A percentile compares a stretch with the other conserved stretches of the same genome.
Conservation (phyloP, 768 basidiomycete genomes). For the Podaxis sp. region DNA sequence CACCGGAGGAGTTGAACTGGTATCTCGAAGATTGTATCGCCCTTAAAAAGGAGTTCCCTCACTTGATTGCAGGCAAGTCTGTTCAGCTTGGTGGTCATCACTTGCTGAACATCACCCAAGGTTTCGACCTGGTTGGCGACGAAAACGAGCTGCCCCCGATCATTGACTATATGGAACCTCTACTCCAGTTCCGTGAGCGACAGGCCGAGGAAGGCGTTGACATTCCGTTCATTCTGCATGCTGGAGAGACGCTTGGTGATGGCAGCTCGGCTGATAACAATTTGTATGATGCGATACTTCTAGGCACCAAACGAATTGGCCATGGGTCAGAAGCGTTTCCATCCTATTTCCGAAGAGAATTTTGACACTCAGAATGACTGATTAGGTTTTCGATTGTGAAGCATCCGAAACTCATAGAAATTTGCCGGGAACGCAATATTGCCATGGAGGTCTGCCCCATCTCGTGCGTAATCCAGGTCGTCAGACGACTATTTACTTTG, state of each 20-base stretch:
- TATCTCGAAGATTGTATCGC: slow-evolving; percentile 69
- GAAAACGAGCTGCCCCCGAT: slow-evolving; percentile 61
- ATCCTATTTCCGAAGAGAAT: not conserved
- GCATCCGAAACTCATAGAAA: not conserved
- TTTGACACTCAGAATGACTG: not conserved
- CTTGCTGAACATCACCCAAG: slow-evolving; percentile 26
- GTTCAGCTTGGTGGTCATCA: not conserved
- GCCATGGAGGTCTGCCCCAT: slow-evolving; percentile 26
- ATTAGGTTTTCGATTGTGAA: slow-evolving; percentile 59
- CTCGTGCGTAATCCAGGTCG: slow-evolving; percentile 45
- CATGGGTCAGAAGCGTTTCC: slow-evolving; percentile 50
- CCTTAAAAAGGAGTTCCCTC: slow-evolving; percentile 72
- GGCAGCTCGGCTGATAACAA: slow-evolving; percentile 68
- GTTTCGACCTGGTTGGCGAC: slow-evolving; percentile 79
- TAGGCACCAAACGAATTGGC: slow-evolving; percentile 77
- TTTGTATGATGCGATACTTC: slow-evolving; percentile 72
- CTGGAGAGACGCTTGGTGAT: slow-evolving; percentile 78
- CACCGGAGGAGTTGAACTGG: slow-evolving; percentile 53
- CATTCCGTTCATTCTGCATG: slow-evolving; percentile 77
- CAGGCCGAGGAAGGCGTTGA: slow-evolving; percentile 54
- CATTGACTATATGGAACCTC: slow-evolving; percentile 54
- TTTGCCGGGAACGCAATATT: not conserved
- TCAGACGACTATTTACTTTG: slow-evolving; percentile 3
- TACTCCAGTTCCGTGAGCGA: slow-evolving; percentile 55
- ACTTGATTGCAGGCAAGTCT: slow-evolving; percentile 58